Conservation (phyloP, 2,329 filamentous ascomycete genomes). For the Fusarium graminum region DNA sequence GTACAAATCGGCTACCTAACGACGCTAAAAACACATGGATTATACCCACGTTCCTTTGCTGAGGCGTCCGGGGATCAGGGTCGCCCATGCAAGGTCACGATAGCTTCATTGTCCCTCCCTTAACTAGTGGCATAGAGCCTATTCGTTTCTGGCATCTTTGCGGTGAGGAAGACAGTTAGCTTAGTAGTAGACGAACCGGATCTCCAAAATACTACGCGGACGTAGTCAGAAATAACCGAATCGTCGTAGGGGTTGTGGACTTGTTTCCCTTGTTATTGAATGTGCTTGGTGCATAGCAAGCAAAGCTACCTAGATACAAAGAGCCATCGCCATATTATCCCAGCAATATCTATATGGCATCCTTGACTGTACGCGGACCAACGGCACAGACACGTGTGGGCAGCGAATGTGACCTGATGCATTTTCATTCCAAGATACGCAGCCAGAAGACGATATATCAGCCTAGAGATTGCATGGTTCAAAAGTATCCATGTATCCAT, state of each 20-base stretch:
- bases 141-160: constrained; percentile 41
- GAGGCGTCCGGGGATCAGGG: constrained; percentile 42
- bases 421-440: constrained; percentile 32
- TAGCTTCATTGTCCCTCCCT: constrained; percentile 40
- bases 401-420: constrained; percentile 45
- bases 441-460: constrained; percentile 2
- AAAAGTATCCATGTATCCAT: constrained; percentile 4
- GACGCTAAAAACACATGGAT: constrained; percentile 23
- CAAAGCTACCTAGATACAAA: constrained; percentile 10
- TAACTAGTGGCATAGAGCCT: constrained; percentile 34
- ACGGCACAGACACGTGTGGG: constrained; percentile 47
- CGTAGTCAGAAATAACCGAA: constrained; percentile 14
- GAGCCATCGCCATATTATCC: constrained; percentile 22
- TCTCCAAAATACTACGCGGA: constrained; percentile 29
- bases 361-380: constrained; percentile 43
- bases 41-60: constrained; percentile 27
- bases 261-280: constrained; percentile 1
- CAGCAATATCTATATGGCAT: neutral
- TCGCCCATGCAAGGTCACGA: constrained; percentile 48
- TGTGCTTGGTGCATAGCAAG: constrained; percentile 1
- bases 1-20: constrained; percentile 12
- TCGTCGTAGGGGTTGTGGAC: constrained; percentile 8
- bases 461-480: constrained; percentile 5
- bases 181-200: constrained; percentile 34
- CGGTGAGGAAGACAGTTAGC: constrained; percentile 33